A percentile compares a stretch with the other conserved stretches of the same genome.
These are phyloP conservation scores for Fusarium mangiferae DNA, from an alignment of 2,329 filamentous ascomycete species.

Conservation along the genomic window DNA sequence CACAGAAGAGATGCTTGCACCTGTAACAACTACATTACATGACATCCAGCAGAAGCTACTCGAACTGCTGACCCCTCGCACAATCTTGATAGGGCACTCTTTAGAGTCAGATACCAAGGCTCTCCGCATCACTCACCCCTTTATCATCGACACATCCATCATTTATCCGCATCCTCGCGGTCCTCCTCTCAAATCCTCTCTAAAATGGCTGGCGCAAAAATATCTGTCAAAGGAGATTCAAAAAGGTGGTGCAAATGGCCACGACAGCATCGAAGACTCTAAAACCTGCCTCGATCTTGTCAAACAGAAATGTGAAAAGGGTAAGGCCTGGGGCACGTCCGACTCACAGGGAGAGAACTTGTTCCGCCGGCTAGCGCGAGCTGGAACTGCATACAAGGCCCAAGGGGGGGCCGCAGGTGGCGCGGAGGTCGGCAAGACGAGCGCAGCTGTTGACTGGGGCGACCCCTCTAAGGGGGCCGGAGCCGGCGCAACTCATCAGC, in stretches of 20 bases:
- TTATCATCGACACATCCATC: slow-evolving; percentile 90
- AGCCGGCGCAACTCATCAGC: slow-evolving; percentile 64
- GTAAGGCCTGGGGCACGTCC: slow-evolving; percentile 83
- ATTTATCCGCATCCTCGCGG: slow-evolving; percentile 92
- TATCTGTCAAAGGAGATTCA: slow-evolving; percentile 91
- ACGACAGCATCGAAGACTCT: slow-evolving; percentile 94
- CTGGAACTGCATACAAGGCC: slow-evolving; percentile 70
- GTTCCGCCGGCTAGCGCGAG: slow-evolving; percentile 80
- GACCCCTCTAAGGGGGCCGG: slow-evolving; percentile 72
- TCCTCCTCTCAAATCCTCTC: slow-evolving; percentile 85
- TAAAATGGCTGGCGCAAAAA: slow-evolving; percentile 90
- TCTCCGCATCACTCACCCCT: slow-evolving; percentile 87
- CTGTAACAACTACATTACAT: slow-evolving; percentile 82
- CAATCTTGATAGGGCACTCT: slow-evolving; percentile 83
- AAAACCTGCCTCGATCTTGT: slow-evolving; percentile 91
- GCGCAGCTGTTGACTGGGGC: slow-evolving; percentile 90
- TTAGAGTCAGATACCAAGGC: slow-evolving; percentile 86
- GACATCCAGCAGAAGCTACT: slow-evolving; percentile 87
- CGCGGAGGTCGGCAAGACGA: slow-evolving; percentile 67
- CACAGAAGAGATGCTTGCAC: slow-evolving; percentile 82
- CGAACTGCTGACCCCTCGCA: slow-evolving; percentile 74
- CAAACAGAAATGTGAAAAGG: slow-evolving; percentile 95
- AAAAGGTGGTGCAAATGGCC: slow-evolving; percentile 77
- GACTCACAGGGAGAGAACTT: slow-evolving; percentile 87
- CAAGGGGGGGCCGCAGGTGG: slow-evolving; percentile 68